These are phyloP conservation scores for Cercospora sp. DNA, from an alignment of 2,329 filamentous ascomycete species.

Conservation along the genomic window DNA sequence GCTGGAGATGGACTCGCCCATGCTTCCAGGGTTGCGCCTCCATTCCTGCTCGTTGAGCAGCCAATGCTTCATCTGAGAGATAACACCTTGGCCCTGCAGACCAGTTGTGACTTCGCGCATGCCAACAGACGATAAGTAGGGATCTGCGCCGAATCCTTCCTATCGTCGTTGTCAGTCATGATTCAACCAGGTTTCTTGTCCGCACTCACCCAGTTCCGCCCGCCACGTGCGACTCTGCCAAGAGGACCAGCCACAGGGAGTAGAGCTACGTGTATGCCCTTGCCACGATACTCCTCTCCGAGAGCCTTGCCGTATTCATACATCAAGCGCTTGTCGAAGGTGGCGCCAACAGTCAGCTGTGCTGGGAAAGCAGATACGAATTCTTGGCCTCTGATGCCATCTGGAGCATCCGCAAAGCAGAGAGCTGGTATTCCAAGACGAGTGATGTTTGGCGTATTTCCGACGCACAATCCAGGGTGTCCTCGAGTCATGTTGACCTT, in stretches of 20 bases:
- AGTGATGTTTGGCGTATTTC: slow-evolving; percentile 71
- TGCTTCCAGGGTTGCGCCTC: slow-evolving; percentile 41
- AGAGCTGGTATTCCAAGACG: slow-evolving; percentile 69
- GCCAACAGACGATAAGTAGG: slow-evolving; percentile 58
- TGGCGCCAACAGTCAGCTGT: slow-evolving; percentile 61
- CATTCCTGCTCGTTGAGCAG: slow-evolving; percentile 62
- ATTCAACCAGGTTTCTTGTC: neutral
- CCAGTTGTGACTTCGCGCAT: slow-evolving; percentile 55
- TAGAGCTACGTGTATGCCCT: slow-evolving; percentile 46
- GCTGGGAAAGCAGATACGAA: slow-evolving; percentile 76
- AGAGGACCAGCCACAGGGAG: slow-evolving; percentile 69
- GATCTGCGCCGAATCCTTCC: slow-evolving; percentile 64
- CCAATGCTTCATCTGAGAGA: slow-evolving; percentile 53
- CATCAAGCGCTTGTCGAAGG: slow-evolving; percentile 58
- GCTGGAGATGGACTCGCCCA: slow-evolving; percentile 46
- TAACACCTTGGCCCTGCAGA: slow-evolving; percentile 46
- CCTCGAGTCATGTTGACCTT: slow-evolving; percentile 41
- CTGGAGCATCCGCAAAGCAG: slow-evolving; percentile 31
- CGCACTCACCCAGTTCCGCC: slow-evolving; percentile 46
- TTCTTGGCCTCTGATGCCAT: slow-evolving; percentile 70
- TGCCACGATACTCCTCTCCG: slow-evolving; percentile 45
- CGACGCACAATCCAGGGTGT: slow-evolving; percentile 57
- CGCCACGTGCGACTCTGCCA: slow-evolving; percentile 33
- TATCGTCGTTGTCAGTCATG: neutral
- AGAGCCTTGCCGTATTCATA: slow-evolving; percentile 55